A percentile compares a stretch with the other conserved stretches of the same genome.
phyloP scores from a whole-genome alignment of 2,329 filamentous ascomycete species.

The Penicillium glabrum region DNA sequence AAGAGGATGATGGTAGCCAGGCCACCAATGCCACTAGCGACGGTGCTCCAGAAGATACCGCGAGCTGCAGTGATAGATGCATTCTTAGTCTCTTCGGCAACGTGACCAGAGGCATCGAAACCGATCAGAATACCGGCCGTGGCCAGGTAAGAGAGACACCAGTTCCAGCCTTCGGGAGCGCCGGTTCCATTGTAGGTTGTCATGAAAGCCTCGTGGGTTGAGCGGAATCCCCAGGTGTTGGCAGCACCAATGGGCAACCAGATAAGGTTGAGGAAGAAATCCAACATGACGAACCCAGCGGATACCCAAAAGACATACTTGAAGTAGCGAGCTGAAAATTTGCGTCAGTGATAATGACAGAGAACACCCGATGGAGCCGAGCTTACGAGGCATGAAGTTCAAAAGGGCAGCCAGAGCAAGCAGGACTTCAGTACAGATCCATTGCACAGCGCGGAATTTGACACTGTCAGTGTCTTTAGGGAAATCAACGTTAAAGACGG shows the following conservation, averaged over 20 bases:
- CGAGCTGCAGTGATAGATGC: constrained; percentile 56
- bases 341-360: background rate
- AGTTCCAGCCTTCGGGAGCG: constrained; percentile 60
- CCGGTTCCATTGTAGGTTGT: constrained; percentile 60
- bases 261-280: constrained; percentile 61
- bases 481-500: constrained; percentile 58
- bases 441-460: constrained; percentile 62
- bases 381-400: constrained; percentile 53
- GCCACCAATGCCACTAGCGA: constrained; percentile 57
- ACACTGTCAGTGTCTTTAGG: constrained; percentile 53
- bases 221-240: constrained; percentile 59
- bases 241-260: constrained; percentile 60
- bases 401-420: constrained; percentile 52
- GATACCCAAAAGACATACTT: constrained; percentile 51
- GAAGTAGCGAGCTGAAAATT: constrained; percentile 23
- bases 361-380: background rate
- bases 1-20: constrained; percentile 59
- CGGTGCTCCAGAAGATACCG: constrained; percentile 62
- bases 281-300: constrained; percentile 53
- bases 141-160: constrained; percentile 62
- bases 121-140: constrained; percentile 62
- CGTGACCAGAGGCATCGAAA: constrained; percentile 61
- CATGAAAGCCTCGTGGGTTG: constrained; percentile 60
- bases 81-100: constrained; percentile 63
- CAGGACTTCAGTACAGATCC: constrained; percentile 57